Conservation (phyloP, 2,329 filamentous ascomycete genomes). For the Trichoderma koningii region DNA sequence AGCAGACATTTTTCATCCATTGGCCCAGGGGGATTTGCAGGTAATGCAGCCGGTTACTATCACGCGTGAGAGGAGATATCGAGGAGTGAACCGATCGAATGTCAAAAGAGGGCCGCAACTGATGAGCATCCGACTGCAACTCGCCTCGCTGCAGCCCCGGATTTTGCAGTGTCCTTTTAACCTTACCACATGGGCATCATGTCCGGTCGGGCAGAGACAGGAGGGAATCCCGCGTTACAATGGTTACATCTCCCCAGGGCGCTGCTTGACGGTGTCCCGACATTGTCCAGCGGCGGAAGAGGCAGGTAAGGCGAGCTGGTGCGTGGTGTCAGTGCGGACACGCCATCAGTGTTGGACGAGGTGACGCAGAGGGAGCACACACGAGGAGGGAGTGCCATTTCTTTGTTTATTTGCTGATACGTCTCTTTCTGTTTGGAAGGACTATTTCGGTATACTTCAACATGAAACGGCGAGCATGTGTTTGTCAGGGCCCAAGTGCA, state of each 20-base stretch:
- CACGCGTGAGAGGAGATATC: background rate
- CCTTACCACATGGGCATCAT: background rate
- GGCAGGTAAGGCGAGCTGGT: slow-evolving; percentile 21
- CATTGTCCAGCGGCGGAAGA: slow-evolving; percentile 11
- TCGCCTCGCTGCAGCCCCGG: slow-evolving; percentile 18
- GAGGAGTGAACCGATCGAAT: background rate
- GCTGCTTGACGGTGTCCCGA: background rate
- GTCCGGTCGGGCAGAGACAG: slow-evolving; percentile 11
- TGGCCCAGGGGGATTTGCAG: background rate
- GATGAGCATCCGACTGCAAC: slow-evolving; percentile 19
- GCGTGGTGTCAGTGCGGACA: slow-evolving; percentile 12
- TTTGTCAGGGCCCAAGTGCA: slow-evolving; percentile 10
- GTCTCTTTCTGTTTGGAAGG: background rate
- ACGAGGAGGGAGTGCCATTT: background rate
- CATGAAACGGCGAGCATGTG: slow-evolving; percentile 4
- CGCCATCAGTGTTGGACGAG: slow-evolving; percentile 15
- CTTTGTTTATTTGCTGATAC: background rate
- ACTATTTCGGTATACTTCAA: background rate
- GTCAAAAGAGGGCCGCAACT: slow-evolving; percentile 29
- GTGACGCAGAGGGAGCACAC: background rate
- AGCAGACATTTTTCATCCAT: slow-evolving; percentile 3
- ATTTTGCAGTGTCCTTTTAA: slow-evolving; percentile 8
- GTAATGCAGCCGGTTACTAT: background rate
- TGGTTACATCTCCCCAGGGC: background rate
- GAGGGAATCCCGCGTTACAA: background rate